Percentiles rank a stretch among this genome's conserved stretches.
Evolutionary conservation across 202 grass and related monocot genomes (phyloP).

Genomic region (Zizania palustris): DNA sequence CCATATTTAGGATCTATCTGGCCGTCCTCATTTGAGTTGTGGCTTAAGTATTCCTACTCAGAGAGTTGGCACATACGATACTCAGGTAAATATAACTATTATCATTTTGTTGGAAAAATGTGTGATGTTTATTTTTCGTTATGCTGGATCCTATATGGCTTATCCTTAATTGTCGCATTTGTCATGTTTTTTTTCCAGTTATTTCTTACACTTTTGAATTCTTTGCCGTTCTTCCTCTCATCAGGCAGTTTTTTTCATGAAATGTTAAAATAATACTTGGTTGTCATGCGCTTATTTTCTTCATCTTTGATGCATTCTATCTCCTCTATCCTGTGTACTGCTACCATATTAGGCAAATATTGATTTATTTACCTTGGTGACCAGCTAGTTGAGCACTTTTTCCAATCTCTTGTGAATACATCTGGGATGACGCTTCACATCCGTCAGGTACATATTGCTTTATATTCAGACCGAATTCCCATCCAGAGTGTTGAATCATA

Average conservation of each 20-base stretch:
- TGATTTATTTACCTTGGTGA: constrained; percentile 25
- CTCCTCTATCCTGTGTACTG: no score
- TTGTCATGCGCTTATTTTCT: no score
- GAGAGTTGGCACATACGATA: constrained; percentile 83
- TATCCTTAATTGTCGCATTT: neutral
- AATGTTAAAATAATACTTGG: no score
- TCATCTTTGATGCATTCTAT: no score
- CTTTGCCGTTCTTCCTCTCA: no score
- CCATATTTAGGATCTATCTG: constrained; percentile 81
- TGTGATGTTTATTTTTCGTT: neutral
- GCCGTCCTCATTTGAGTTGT: constrained; percentile 87
- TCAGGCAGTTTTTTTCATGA: no score
- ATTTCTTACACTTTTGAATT: neutral
- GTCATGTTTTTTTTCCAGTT: neutral
- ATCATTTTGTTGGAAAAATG: neutral
- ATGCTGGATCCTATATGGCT: neutral
- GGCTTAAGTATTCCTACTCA: constrained; percentile 76
- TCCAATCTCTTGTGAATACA: constrained; percentile 91
- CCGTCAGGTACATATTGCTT: constrained; percentile 62
- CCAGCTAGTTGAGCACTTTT: constrained; percentile 95
- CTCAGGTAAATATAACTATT: constrained; percentile 54
- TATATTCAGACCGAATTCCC: neutral
- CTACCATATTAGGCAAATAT: no score
- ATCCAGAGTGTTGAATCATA: constrained; percentile 5
- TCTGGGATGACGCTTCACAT: constrained; percentile 99